phyloP scores from a whole-genome alignment of 2,329 filamentous ascomycete species.

The Orbilia brochopaga region DNA sequence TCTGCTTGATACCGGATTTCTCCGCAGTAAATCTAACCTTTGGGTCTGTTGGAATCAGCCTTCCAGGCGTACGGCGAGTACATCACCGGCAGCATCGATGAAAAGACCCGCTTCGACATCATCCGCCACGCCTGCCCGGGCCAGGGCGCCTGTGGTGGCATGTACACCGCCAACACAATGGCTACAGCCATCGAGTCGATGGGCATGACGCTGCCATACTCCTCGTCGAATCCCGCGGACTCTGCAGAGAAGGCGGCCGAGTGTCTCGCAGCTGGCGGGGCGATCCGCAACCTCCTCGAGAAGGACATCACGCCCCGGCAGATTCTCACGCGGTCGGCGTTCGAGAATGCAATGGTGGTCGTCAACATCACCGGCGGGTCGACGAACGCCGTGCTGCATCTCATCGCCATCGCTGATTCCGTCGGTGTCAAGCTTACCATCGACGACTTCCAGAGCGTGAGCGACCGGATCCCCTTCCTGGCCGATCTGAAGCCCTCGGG shows the following conservation, averaged over 20 bases:
- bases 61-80: constrained; percentile 98
- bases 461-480: constrained; percentile 77
- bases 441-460: constrained; percentile 84
- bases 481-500: constrained; percentile 81
- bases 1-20: background rate
- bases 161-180: constrained; percentile 82
- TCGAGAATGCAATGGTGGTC: constrained; percentile 84
- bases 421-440: constrained; percentile 82
- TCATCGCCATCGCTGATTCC: constrained; percentile 82
- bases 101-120: constrained; percentile 91
- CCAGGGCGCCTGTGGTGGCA: constrained; percentile 81
- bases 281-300: constrained; percentile 75
- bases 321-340: constrained; percentile 78
- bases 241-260: constrained; percentile 73
- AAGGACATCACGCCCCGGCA: constrained; percentile 79
- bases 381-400: constrained; percentile 82
- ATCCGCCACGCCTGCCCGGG: constrained; percentile 90
- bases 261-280: constrained; percentile 73
- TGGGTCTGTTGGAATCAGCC: constrained; percentile 60
- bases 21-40: constrained; percentile 1
- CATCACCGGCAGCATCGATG: constrained; percentile 77
- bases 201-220: constrained; percentile 80
- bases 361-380: constrained; percentile 83
- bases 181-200: constrained; percentile 75
- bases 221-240: constrained; percentile 79